Conservation (phyloP, 225 moss, liverwort and hornwort genomes). For the Marchantia polymorpha region DNA sequence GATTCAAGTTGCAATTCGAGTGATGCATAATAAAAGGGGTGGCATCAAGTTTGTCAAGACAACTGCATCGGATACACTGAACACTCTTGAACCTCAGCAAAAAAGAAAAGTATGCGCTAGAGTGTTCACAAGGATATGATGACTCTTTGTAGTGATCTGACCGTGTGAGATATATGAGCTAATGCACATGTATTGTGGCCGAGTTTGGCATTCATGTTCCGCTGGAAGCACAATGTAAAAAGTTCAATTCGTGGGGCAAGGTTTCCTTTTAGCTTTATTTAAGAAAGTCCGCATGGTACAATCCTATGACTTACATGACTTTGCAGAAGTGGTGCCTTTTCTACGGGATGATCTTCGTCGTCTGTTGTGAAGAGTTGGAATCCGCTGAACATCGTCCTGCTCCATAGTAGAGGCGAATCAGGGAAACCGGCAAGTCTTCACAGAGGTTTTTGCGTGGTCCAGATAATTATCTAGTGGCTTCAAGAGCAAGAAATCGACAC, state of each 20-base stretch:
- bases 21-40: no score
- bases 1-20: no score
- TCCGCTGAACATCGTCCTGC: background rate
- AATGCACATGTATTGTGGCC: no score
- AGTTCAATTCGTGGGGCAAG: background rate
- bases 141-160: background rate
- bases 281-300: background rate
- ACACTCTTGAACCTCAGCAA: no score
- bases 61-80: no score
- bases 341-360: background rate
- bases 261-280: background rate
- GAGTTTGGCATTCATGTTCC: no score
- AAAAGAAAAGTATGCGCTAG: background rate
- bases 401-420: background rate
- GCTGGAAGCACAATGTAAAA: background rate
- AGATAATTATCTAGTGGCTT: background rate
- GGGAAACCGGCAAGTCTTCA: background rate
- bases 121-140: background rate
- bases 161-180: no score
- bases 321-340: conserved; percentile 10
- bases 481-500: background rate
- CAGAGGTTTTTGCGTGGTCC: background rate
- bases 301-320: background rate
- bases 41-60: no score
- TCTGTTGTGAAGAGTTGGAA: background rate